Evolutionary conservation across 2,329 filamentous ascomycete species (phyloP).

Genomic region (Alternaria rosae): DNA sequence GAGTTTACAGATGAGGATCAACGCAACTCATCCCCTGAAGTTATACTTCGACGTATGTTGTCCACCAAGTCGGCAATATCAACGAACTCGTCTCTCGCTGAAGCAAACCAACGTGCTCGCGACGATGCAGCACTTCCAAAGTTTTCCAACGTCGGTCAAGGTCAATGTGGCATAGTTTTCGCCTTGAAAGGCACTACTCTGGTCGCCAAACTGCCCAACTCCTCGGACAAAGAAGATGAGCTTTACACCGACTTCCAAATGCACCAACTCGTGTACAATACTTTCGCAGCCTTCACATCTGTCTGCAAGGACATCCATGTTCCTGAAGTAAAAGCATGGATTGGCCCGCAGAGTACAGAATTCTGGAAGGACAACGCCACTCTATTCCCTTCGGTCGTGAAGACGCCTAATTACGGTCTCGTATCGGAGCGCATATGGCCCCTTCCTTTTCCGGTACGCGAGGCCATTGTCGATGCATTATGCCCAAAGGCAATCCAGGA

Average conservation of each 20-base stretch:
- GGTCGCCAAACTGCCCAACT: conserved; percentile 12
- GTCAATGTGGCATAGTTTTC: conserved; percentile 6
- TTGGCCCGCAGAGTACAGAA: not conserved
- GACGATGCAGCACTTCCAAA: no score
- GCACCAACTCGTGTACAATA: not conserved
- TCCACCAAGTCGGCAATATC: no score
- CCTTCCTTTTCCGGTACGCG: conserved; percentile 32
- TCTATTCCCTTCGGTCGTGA: not conserved
- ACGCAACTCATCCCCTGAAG: no score
- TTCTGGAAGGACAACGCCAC: not conserved
- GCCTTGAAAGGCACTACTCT: not conserved
- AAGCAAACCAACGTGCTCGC: no score
- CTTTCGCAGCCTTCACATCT: not conserved
- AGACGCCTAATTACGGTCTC: not conserved
- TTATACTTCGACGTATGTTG: no score
- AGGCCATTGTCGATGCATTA: conserved; percentile 41
- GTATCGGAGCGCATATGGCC: conserved; percentile 45
- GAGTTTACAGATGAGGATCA: no score
- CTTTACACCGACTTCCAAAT: not conserved
- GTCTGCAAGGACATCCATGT: not conserved
- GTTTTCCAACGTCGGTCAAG: not conserved
- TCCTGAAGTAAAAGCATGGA: not conserved
- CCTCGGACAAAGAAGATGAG: not conserved
- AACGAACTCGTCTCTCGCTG: no score
- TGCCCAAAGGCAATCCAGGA: conserved; percentile 38